Percentiles rank a stretch among this genome's conserved stretches.
Conservation (phyloP, 2,329 filamentous ascomycete species). For the Cadophora sp. region DNA sequence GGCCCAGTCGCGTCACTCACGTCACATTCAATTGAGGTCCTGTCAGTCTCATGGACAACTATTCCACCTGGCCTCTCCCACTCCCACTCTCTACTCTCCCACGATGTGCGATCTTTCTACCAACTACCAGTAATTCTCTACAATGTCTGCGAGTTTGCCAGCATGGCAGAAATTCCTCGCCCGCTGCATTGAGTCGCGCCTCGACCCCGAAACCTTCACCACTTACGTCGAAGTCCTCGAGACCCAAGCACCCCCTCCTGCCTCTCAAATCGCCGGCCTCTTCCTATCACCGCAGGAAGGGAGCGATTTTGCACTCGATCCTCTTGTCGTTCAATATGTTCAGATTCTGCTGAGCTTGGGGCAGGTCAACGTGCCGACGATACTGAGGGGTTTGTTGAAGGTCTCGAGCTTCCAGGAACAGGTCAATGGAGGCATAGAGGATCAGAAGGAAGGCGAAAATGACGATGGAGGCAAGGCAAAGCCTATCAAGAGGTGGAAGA, state of each 20-base stretch:
- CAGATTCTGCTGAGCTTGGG: constrained; percentile 59
- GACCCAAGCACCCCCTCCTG: constrained; percentile 58
- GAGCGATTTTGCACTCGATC: constrained; percentile 58
- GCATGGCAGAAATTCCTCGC: constrained; percentile 52
- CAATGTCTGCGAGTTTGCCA: constrained; percentile 24
- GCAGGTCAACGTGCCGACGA: constrained; percentile 60
- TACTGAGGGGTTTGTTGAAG: constrained; percentile 62
- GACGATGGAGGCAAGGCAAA: constrained; percentile 23
- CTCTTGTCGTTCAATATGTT: constrained; percentile 65
- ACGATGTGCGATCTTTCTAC: background rate
- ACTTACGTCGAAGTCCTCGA: constrained; percentile 57
- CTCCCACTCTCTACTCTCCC: background rate
- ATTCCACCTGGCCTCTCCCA: background rate
- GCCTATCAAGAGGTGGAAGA: constrained; percentile 55
- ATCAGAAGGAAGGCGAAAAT: constrained; percentile 32
- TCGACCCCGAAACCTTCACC: constrained; percentile 61
- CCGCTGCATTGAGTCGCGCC: constrained; percentile 57
- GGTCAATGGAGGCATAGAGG: constrained; percentile 16
- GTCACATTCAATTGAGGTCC: constrained; percentile 5
- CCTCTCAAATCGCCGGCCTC: constrained; percentile 61
- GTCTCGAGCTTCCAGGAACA: constrained; percentile 51
- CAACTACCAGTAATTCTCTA: background rate
- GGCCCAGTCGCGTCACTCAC: background rate
- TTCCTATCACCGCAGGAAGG: constrained; percentile 61
- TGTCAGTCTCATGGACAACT: background rate